These are phyloP conservation scores for Fusarium coicis DNA, from an alignment of 2,329 filamentous ascomycete genomes.

Conservation along the genomic window DNA sequence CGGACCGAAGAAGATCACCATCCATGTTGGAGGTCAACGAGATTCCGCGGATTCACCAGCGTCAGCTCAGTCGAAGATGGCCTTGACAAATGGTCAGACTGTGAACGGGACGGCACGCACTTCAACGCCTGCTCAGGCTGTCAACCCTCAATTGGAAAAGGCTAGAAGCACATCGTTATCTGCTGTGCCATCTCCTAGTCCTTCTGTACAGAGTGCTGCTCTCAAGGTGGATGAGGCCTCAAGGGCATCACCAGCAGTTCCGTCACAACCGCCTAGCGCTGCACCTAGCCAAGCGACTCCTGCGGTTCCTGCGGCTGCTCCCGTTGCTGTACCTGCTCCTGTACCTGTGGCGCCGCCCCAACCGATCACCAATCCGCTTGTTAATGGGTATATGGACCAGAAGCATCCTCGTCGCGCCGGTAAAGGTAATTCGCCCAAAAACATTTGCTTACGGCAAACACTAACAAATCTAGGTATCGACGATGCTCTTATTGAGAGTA, in stretches of 20 bases:
- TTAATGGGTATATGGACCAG: constrained; percentile 50
- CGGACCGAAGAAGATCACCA: constrained; percentile 73
- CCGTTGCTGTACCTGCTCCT: constrained; percentile 16
- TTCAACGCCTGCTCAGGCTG: constrained; percentile 34
- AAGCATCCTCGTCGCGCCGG: constrained; percentile 53
- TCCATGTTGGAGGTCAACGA: constrained; percentile 72
- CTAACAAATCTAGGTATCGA: constrained; percentile 56
- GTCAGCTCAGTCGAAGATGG: constrained; percentile 43
- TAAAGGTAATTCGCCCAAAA: constrained; percentile 52
- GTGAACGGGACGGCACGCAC: constrained; percentile 37
- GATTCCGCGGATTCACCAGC: constrained; percentile 64
- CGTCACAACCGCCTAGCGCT: constrained; percentile 30
- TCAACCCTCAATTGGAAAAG: constrained; percentile 49
- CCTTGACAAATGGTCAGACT: constrained; percentile 32
- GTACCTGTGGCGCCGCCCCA: constrained; percentile 37
- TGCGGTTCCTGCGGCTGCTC: background rate
- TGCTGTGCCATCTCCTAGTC: constrained; percentile 56
- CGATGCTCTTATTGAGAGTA: constrained; percentile 74
- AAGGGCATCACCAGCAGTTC: constrained; percentile 41
- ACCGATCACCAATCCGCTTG: constrained; percentile 44
- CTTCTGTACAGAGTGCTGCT: constrained; percentile 50
- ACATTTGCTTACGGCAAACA: background rate
- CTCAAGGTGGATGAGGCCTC: constrained; percentile 52
- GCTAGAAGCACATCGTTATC: constrained; percentile 54
- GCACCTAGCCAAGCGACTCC: constrained; percentile 30